phyloP scores from a whole-genome alignment of 768 basidiomycete species.

The Brasilioporus rufonigricans region DNA sequence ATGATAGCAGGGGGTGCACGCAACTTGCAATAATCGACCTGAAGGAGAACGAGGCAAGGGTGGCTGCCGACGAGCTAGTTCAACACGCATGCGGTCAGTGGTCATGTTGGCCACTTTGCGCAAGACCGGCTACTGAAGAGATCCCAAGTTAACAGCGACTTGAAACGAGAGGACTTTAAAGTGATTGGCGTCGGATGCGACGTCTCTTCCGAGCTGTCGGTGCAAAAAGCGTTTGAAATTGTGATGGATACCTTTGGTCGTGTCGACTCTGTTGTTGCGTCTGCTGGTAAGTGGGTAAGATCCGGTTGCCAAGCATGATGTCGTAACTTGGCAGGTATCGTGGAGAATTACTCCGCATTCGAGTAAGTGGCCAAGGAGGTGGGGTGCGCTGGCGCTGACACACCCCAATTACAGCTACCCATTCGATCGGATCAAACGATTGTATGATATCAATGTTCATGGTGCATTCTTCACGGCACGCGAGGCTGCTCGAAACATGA shows the following conservation, averaged over 20 bases:
- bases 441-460: constrained; percentile 93
- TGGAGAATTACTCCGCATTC: constrained; percentile 85
- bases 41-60: constrained; percentile 61
- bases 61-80: constrained; percentile 67
- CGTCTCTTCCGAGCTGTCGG: constrained; percentile 78
- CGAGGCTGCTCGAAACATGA: constrained; percentile 92
- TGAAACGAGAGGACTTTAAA: constrained; percentile 54
- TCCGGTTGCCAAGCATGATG: constrained; percentile 4
- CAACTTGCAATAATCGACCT: constrained; percentile 81
- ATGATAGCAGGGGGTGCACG: constrained; percentile 65
- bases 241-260: constrained; percentile 66
- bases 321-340: constrained; percentile 53
- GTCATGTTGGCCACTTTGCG: constrained; percentile 18
- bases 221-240: constrained; percentile 66
- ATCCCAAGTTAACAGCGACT: constrained; percentile 52
- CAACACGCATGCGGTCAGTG: constrained; percentile 49
- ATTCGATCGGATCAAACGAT: constrained; percentile 73
- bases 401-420: constrained; percentile 61
- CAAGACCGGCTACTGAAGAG: constrained; percentile 28
- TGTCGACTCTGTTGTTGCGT: constrained; percentile 83
- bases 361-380: constrained; percentile 50
- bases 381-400: constrained; percentile 8
- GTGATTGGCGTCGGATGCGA: constrained; percentile 83
- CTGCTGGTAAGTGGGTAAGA: constrained; percentile 59
- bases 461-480: constrained; percentile 95